A percentile compares a stretch with the other conserved stretches of the same genome.
Evolutionary conservation across 257 asterid genomes (phyloP).

Genomic region (Oldenlandia corymbosa): DNA sequence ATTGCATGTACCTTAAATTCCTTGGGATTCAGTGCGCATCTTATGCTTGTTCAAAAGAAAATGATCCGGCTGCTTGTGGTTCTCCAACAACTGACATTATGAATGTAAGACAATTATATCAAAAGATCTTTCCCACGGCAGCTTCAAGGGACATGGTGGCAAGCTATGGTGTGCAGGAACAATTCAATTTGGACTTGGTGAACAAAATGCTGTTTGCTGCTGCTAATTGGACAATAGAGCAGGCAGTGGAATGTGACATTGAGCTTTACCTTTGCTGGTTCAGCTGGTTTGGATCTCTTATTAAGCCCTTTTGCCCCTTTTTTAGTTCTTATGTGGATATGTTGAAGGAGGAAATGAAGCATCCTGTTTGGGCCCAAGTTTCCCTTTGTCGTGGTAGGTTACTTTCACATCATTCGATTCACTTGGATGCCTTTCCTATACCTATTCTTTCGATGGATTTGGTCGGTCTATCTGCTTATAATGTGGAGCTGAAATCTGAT

Average conservation of each 20-base stretch:
- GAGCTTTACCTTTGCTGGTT: conserved; percentile 64
- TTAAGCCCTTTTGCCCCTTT: conserved; percentile 46
- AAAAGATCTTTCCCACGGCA: conserved; percentile 39
- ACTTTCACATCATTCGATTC: conserved; percentile 26
- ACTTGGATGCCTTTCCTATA: conserved; percentile 23
- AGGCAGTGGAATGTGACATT: conserved; percentile 70
- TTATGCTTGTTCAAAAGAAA: conserved; percentile 20
- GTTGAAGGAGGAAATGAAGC: conserved; percentile 49
- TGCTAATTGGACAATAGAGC: conserved; percentile 90
- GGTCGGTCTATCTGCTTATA: conserved; percentile 34
- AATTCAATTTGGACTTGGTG: conserved; percentile 34
- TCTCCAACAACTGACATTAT: conserved; percentile 35
- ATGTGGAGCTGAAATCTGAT: conserved; percentile 30
- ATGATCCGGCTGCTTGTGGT: conserved; percentile 25
- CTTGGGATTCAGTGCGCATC: conserved; percentile 60
- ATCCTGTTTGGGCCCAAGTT: conserved; percentile 65
- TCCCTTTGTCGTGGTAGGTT: conserved; percentile 39
- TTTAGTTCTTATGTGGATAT: conserved; percentile 40
- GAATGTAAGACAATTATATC: conserved; percentile 42
- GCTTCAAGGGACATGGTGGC: conserved; percentile 22
- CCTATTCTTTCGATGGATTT: conserved; percentile 55
- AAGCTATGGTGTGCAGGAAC: conserved; percentile 23
- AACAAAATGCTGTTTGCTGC: conserved; percentile 58
- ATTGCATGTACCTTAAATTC: conserved; percentile 63
- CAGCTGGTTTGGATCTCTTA: conserved; percentile 54